These are phyloP conservation scores for Erigeron canadensis DNA, from an alignment of 129 eudicot genomes.

Conservation along the genomic window DNA sequence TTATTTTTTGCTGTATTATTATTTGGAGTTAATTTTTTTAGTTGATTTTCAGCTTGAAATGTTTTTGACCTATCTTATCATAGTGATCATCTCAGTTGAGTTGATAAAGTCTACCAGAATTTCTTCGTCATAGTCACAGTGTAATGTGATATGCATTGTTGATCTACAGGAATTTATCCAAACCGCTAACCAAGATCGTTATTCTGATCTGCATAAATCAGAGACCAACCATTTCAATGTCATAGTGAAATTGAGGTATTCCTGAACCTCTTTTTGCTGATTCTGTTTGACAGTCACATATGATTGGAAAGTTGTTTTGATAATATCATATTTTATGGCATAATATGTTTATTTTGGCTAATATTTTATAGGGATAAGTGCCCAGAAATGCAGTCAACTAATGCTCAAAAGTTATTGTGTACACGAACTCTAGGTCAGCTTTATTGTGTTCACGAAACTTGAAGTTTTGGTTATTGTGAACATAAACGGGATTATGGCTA, in stretches of 20 bases:
- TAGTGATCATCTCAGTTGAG: not conserved
- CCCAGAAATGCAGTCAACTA: too few relatives aligned
- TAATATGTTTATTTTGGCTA: not conserved
- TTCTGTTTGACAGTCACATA: not conserved
- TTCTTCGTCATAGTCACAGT: conserved; percentile 7
- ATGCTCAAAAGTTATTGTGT: too few relatives aligned
- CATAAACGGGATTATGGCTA: too few relatives aligned
- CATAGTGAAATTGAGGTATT: conserved; percentile 75
- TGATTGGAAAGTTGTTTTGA: too few relatives aligned
- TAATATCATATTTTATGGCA: not conserved
- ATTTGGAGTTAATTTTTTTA: not conserved
- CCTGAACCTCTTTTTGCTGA: conserved; percentile 11
- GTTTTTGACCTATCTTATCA: too few relatives aligned
- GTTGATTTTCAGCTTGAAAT: not conserved
- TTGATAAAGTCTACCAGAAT: conserved; percentile 2
- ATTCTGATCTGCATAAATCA: conserved; percentile 39
- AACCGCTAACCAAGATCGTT: conserved; percentile 33
- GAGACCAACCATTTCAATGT: conserved; percentile 36
- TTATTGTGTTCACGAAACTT: too few relatives aligned
- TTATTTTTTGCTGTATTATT: conserved; percentile 2
- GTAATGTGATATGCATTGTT: conserved; percentile 24
- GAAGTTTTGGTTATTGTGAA: too few relatives aligned
- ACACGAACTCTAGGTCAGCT: too few relatives aligned
- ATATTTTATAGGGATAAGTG: too few relatives aligned
- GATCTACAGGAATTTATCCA: conserved; percentile 46